Conservation (phyloP, 495 filamentous ascomycete genomes). For the Glutinoglossum americanum region DNA sequence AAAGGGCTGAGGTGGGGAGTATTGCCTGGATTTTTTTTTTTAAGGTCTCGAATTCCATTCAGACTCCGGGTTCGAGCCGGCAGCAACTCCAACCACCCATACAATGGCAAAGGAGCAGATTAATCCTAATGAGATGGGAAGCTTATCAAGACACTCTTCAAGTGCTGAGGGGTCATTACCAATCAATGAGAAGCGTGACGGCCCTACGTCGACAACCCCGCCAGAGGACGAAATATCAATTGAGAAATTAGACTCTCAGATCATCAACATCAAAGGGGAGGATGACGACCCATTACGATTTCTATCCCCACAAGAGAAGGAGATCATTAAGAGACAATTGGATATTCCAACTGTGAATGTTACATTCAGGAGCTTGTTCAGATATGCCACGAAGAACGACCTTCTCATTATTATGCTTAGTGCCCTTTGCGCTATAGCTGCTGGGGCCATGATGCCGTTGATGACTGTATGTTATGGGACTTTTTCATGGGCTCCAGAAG, state of each 20-base stretch:
- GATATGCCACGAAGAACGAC: conserved; percentile 61
- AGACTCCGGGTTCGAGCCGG: neutral
- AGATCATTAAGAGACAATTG: conserved; percentile 49
- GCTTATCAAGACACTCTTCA: neutral
- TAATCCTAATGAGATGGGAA: neutral
- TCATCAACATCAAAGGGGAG: conserved; percentile 17
- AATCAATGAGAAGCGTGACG: neutral
- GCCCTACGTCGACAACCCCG: neutral
- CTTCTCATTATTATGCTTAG: conserved; percentile 46
- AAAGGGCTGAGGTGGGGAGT: neutral
- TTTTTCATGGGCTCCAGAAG: neutral
- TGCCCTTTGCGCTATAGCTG: conserved; percentile 46
- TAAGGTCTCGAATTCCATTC: neutral
- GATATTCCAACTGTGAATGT: conserved; percentile 42
- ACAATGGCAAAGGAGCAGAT: neutral
- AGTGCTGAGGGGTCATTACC: neutral
- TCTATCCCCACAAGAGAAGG: conserved; percentile 39
- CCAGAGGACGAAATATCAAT: conserved; percentile 8
- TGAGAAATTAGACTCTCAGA: conserved; percentile 30
- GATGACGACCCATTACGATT: conserved; percentile 23
- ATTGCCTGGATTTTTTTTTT: neutral
- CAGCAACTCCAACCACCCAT: neutral
- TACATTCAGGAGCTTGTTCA: conserved; percentile 45
- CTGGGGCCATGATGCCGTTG: conserved; percentile 61
- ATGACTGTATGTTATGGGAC: conserved; percentile 42